Evolutionary conservation across 2,329 filamentous ascomycete species (phyloP).

Genomic region (Aspergillus transmontanensis): DNA sequence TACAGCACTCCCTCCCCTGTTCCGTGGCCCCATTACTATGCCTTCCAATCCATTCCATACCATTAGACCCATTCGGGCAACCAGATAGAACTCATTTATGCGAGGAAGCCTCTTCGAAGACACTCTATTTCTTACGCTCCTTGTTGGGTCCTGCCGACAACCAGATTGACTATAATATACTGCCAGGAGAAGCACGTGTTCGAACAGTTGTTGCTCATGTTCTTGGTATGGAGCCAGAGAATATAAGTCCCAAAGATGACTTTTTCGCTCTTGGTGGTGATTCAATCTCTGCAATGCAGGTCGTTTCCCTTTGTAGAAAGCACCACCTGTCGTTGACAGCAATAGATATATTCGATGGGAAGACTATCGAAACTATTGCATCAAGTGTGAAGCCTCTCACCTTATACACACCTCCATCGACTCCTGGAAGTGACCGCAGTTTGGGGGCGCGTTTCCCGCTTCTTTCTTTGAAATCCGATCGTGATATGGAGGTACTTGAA

Average conservation of each 20-base stretch:
- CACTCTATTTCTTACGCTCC: not conserved
- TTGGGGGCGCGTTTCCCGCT: not conserved
- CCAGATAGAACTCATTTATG: not conserved
- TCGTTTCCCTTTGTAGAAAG: not conserved
- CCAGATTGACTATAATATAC: too few relatives aligned
- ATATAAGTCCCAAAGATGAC: slow-evolving; percentile 1
- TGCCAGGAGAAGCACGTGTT: not conserved
- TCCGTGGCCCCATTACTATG: not conserved
- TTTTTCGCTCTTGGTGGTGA: slow-evolving; percentile 12
- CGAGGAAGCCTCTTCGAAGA: not conserved
- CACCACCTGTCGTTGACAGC: not conserved
- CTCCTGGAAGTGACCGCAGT: not conserved
- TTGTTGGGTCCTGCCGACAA: not conserved
- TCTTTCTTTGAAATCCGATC: not conserved
- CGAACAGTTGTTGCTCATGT: not conserved
- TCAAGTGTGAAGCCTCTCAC: not conserved
- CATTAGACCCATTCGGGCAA: not conserved
- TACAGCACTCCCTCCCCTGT: not conserved
- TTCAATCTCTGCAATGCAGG: slow-evolving; percentile 9
- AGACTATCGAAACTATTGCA: not conserved
- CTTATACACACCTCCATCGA: not conserved
- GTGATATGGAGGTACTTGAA: not conserved
- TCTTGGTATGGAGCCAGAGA: not conserved
- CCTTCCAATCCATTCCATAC: not conserved
- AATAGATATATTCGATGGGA: slow-evolving; percentile 3